phyloP scores from a whole-genome alignment of 2,329 filamentous ascomycete genomes.

The Hypoxylon sp. region DNA sequence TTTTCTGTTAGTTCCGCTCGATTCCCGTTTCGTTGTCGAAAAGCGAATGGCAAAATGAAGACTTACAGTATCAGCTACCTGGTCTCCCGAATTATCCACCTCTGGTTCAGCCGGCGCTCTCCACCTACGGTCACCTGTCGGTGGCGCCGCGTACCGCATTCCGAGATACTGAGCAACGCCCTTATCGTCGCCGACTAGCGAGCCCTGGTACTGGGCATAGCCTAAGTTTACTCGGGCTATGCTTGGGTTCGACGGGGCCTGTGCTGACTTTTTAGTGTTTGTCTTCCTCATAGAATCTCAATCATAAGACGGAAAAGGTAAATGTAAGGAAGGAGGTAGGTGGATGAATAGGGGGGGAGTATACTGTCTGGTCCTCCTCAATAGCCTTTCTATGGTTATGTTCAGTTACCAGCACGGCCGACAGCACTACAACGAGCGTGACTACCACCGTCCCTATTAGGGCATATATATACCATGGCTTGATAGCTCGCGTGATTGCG shows the following conservation, averaged over 20 bases:
- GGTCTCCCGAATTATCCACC: slow-evolving; percentile 49
- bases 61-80: slow-evolving; percentile 56
- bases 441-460: slow-evolving; percentile 19
- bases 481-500: slow-evolving; percentile 11
- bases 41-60: neutral
- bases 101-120: slow-evolving; percentile 63
- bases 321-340: neutral
- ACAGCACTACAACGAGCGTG: slow-evolving; percentile 31
- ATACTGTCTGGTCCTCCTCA: slow-evolving; percentile 32
- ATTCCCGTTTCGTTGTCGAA: neutral
- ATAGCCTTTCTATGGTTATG: slow-evolving; percentile 33
- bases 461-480: slow-evolving; percentile 40
- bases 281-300: neutral
- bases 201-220: slow-evolving; percentile 63
- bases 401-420: slow-evolving; percentile 36
- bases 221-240: slow-evolving; percentile 57
- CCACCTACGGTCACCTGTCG: slow-evolving; percentile 66
- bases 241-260: slow-evolving; percentile 40
- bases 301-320: neutral
- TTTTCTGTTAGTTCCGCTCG: neutral
- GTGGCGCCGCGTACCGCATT: slow-evolving; percentile 67
- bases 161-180: slow-evolving; percentile 64
- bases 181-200: slow-evolving; percentile 51
- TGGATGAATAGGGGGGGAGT: neutral
- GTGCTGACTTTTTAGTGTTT: slow-evolving; percentile 7